Base-by-base conservation (phyloP, 106 monocot species). In the Apostasia ramifera region DNA sequence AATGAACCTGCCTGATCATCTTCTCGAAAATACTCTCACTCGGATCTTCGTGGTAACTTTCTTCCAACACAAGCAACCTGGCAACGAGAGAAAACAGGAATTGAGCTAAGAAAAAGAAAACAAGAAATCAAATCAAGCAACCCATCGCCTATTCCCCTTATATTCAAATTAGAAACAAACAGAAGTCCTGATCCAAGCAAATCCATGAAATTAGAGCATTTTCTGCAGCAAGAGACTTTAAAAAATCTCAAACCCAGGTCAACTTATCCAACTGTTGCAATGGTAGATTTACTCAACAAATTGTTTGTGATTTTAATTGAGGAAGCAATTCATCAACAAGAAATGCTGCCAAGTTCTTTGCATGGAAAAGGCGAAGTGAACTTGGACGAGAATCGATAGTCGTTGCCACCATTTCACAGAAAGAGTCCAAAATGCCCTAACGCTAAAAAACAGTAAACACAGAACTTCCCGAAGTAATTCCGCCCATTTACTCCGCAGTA, bases 21-120 rank as follows among this genome's bases (percentile, higher is more conserved):
- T 54, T 68, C 53, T 54, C 67, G 46, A 68, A 53, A 51, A 5
- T 13, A 5, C 1, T 54, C 13, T 53, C 67, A 40, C 14, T 68
- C 12, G 52, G 49, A 53, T 68, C 53, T 40, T 68, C 67, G 53
- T 68, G 37, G 53, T 53, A 68, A 68, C 53, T 68, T 54, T 54
- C 67, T 53, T 68, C 67, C 67, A 68, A 41, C 53, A 68, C 41
- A 3, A 68, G 42, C 53, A 68, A 54, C 41, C 67, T 68, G 67
- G 12, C 8, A 46, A n/a, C 66, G 37, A 45, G 14, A 50, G 2
- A 51, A 26, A 49, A 10, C 49, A 47, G 37, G 9, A 66, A 37
- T 38, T 50, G 3, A 37, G 5, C 12, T 14, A 48, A 46, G 5
- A 66, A 9, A 47, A 8, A 11, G 3, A 3, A 66, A 49, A 38